phyloP scores from a whole-genome alignment of 2,329 filamentous ascomycete species.

The Tolypocladium sp. region DNA sequence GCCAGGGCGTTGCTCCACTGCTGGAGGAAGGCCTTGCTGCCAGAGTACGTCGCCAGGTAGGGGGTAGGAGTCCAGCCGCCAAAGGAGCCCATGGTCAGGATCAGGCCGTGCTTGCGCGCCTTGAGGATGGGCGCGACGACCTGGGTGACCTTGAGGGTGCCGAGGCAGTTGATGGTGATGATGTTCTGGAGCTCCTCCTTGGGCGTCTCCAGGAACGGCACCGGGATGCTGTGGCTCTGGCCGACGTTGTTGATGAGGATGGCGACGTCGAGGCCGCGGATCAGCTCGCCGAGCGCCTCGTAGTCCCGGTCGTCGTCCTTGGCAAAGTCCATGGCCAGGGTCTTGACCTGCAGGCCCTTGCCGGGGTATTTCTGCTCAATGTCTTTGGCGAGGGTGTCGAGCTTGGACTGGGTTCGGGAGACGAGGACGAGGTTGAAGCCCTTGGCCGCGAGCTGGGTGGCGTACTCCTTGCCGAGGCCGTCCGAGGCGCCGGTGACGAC shows the following conservation, averaged over 20 bases:
- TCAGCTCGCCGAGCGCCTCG: slow-evolving; percentile 55
- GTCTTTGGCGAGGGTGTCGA: slow-evolving; percentile 66
- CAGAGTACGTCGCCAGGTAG: slow-evolving; percentile 89
- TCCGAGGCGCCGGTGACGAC: slow-evolving; percentile 93
- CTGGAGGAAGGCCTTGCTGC: slow-evolving; percentile 96
- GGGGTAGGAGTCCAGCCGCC: slow-evolving; percentile 88
- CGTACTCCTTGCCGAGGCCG: slow-evolving; percentile 94
- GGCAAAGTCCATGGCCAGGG: slow-evolving; percentile 85
- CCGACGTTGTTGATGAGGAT: slow-evolving; percentile 97
- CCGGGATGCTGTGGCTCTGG: slow-evolving; percentile 85
- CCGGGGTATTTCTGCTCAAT: slow-evolving; percentile 61
- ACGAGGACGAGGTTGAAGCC: slow-evolving; percentile 94
- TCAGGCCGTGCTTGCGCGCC: slow-evolving; percentile 73
- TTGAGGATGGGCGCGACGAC: slow-evolving; percentile 78
- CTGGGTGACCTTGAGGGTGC: slow-evolving; percentile 81
- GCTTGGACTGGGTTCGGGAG: slow-evolving; percentile 90
- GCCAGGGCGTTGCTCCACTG: slow-evolving; percentile 87
- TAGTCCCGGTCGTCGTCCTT: slow-evolving; percentile 74
- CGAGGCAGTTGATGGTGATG: slow-evolving; percentile 89
- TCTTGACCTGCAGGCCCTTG: slow-evolving; percentile 58
- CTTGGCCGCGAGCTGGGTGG: slow-evolving; percentile 77
- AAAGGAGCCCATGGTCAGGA: slow-evolving; percentile 96
- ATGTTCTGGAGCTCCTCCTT: slow-evolving; percentile 79
- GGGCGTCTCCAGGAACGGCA: slow-evolving; percentile 73
- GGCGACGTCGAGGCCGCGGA: slow-evolving; percentile 69